phyloP scores from a whole-genome alignment of 177 flowering plant genomes.

The Vitis hybrid region DNA sequence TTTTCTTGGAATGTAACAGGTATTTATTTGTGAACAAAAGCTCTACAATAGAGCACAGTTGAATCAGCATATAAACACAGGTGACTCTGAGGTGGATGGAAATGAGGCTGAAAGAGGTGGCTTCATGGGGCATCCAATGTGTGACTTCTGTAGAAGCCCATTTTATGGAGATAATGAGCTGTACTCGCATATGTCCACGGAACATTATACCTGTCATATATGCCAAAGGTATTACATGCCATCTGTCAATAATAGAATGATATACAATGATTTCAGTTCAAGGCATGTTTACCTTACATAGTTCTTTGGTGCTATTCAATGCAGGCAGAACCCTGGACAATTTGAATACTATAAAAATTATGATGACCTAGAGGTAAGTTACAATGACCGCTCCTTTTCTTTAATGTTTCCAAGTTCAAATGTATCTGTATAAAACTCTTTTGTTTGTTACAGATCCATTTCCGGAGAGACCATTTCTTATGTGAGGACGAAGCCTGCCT shows the following conservation, averaged over 20 bases:
- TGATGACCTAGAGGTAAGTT: constrained; percentile 84
- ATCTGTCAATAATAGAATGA: neutral
- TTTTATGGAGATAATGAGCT: constrained; percentile 97
- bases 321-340: constrained; percentile 91
- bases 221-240: constrained; percentile 69
- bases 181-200: constrained; percentile 86
- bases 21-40: constrained; percentile 96
- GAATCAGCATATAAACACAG: constrained; percentile 74
- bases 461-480: constrained; percentile 78
- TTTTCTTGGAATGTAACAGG: constrained; percentile 31
- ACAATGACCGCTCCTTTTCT: neutral
- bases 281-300: neutral
- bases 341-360: constrained; percentile 86
- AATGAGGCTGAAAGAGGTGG: constrained; percentile 96
- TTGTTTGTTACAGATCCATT: constrained; percentile 62
- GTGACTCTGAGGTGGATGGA: constrained; percentile 98
- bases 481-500: constrained; percentile 96
- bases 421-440: neutral
- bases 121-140: constrained; percentile 83
- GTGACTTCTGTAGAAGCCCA: constrained; percentile 83
- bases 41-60: constrained; percentile 81
- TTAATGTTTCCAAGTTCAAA: neutral
- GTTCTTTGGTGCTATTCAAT: neutral
- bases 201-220: constrained; percentile 90
- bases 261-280: neutral